Conservation (phyloP, 2,329 filamentous ascomycete species). For the Neofusicoccum umdonicola region DNA sequence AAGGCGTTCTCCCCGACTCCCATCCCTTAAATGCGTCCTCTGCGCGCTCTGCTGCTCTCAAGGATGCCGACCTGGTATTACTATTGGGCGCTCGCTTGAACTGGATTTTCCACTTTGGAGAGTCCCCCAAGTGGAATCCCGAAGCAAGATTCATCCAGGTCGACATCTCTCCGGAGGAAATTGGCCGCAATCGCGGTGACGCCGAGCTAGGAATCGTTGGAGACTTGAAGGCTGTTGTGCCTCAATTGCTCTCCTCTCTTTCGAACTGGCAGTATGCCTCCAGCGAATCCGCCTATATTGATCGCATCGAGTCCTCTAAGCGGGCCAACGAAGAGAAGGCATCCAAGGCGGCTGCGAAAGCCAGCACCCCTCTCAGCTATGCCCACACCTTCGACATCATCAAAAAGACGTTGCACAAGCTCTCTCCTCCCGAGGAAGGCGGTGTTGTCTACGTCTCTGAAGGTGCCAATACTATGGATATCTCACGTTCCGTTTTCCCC, state of each 20-base stretch:
- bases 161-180: slow-evolving; percentile 54
- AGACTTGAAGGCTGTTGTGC: slow-evolving; percentile 50
- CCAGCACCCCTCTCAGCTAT: slow-evolving; percentile 49
- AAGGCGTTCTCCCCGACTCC: slow-evolving; percentile 56
- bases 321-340: slow-evolving; percentile 50
- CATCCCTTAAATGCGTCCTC: slow-evolving; percentile 53
- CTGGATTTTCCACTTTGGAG: slow-evolving; percentile 59
- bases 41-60: slow-evolving; percentile 54
- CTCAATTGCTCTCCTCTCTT: slow-evolving; percentile 46
- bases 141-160: slow-evolving; percentile 55
- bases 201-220: slow-evolving; percentile 51
- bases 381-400: slow-evolving; percentile 54
- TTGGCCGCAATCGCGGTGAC: slow-evolving; percentile 52
- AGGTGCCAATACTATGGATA: slow-evolving; percentile 62
- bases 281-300: slow-evolving; percentile 31
- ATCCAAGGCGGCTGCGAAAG: slow-evolving; percentile 40
- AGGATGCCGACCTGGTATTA: slow-evolving; percentile 55
- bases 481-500: slow-evolving; percentile 55
- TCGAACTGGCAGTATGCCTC: slow-evolving; percentile 46
- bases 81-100: slow-evolving; percentile 56
- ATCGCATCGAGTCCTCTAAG: slow-evolving; percentile 35
- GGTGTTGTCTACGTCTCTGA: slow-evolving; percentile 57
- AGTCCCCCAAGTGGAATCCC: slow-evolving; percentile 54
- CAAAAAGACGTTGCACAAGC: slow-evolving; percentile 47
- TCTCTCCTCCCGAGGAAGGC: slow-evolving; percentile 47